These are phyloP conservation scores for Tolypocladium inflatum DNA, from an alignment of 2,329 filamentous ascomycete species.

Conservation along the genomic window DNA sequence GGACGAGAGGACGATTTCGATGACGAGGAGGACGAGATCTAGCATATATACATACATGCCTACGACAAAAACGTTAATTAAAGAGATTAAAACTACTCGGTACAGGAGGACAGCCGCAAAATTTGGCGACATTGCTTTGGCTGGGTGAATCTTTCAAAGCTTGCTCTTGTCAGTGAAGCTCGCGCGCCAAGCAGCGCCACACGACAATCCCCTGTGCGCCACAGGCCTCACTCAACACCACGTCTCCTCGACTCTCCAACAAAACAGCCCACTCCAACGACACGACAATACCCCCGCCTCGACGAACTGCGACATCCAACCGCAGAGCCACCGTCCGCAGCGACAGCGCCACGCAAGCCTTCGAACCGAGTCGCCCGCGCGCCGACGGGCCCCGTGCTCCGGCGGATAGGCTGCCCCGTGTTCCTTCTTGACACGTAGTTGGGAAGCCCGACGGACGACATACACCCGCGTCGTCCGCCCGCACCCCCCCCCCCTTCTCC, in stretches of 20 bases:
- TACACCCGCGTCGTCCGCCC: slow-evolving; percentile 3
- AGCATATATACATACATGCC: too few relatives aligned
- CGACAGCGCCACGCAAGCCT: neutral
- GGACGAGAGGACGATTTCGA: slow-evolving; percentile 94
- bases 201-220: neutral
- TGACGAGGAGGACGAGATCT: slow-evolving; percentile 90
- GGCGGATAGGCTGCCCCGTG: neutral
- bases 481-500: neutral
- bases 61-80: neutral
- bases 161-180: neutral
- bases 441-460: slow-evolving; percentile 4
- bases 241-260: neutral
- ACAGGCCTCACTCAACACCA: neutral
- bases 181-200: neutral
- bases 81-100: neutral
- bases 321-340: too few relatives aligned
- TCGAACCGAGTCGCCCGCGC: neutral
- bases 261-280: neutral
- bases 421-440: slow-evolving; percentile 13
- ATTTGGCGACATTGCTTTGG: neutral
- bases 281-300: neutral
- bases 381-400: neutral
- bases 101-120: too few relatives aligned
- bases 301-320: neutral
- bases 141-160: neutral